These are phyloP conservation scores for Sutorius australiensis DNA, from an alignment of 768 basidiomycete genomes.

Conservation along the genomic window DNA sequence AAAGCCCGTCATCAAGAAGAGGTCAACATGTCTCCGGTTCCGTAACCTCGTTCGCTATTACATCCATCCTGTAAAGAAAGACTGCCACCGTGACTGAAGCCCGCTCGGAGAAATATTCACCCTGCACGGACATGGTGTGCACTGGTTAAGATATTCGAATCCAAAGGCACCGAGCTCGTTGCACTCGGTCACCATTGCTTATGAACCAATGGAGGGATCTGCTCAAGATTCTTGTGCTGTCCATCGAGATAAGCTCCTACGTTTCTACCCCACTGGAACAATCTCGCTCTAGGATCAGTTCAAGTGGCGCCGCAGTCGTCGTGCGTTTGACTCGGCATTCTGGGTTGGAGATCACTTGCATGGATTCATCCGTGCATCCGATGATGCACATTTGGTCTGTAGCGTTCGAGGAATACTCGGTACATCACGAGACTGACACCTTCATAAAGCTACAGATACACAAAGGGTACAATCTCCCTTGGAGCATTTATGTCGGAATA, in stretches of 20 bases:
- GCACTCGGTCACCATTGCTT: too few species aligned
- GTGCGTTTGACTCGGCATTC: constrained; percentile 12
- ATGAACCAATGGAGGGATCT: constrained; percentile 50
- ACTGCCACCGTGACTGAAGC: too few species aligned
- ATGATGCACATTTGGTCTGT: constrained; percentile 25
- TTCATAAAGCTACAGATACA: constrained; percentile 20
- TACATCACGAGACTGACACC: not conserved
- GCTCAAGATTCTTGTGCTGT: constrained; percentile 47
- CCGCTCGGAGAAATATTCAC: too few species aligned
- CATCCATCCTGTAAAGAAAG: too few species aligned
- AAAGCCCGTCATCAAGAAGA: not conserved
- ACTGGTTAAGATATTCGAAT: too few species aligned
- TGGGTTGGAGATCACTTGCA: constrained; percentile 14
- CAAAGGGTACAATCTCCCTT: constrained; percentile 29
- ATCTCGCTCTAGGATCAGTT: too few species aligned
- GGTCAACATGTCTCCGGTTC: not conserved
- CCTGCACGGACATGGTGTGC: too few species aligned
- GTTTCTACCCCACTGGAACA: too few species aligned
- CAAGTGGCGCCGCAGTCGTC: constrained; percentile 38
- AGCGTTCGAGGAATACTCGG: constrained; percentile 19
- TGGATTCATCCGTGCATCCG: constrained; percentile 27
- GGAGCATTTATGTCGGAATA: constrained; percentile 27
- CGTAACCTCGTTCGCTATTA: too few species aligned
- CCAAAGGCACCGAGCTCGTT: too few species aligned
- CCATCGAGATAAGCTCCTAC: too few species aligned